Evolutionary conservation across 495 filamentous ascomycete species (phyloP).

Genomic region (Astrothelium macrocarpum): DNA sequence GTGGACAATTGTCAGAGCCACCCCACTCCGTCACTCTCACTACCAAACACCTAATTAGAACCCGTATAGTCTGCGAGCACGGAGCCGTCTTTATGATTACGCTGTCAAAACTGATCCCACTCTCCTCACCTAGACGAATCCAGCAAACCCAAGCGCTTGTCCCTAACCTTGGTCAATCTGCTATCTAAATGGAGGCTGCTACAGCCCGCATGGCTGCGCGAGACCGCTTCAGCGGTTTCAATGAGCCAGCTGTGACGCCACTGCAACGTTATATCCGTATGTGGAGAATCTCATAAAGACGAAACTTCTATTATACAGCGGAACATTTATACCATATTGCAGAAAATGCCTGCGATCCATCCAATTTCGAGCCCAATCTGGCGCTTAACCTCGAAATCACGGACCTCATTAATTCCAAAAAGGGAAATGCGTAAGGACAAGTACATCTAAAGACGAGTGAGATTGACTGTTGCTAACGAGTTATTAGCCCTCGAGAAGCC

Average conservation of each 20-base stretch:
- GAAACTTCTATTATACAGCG: neutral
- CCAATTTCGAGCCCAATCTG: constrained; percentile 95
- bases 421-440: constrained; percentile 70
- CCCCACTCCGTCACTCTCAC: neutral
- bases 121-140: neutral
- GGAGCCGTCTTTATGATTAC: neutral
- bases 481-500: constrained; percentile 72
- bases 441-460: neutral
- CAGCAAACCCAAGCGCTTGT: neutral
- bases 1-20: neutral
- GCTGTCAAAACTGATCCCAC: neutral
- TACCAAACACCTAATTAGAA: neutral
- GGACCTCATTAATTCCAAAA: constrained; percentile 95
- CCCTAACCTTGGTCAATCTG: neutral
- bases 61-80: neutral
- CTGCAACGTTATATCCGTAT: constrained; percentile 87
- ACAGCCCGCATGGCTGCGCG: constrained; percentile 90
- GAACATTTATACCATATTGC: constrained; percentile 9
- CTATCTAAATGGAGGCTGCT: constrained; percentile 66
- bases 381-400: constrained; percentile 93
- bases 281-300: constrained; percentile 5
- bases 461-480: neutral
- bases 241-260: constrained; percentile 67
- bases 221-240: constrained; percentile 84
- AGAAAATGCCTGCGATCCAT: constrained; percentile 88